phyloP scores from a whole-genome alignment of 441 rosid genomes.

The Capsella rubella region DNA sequence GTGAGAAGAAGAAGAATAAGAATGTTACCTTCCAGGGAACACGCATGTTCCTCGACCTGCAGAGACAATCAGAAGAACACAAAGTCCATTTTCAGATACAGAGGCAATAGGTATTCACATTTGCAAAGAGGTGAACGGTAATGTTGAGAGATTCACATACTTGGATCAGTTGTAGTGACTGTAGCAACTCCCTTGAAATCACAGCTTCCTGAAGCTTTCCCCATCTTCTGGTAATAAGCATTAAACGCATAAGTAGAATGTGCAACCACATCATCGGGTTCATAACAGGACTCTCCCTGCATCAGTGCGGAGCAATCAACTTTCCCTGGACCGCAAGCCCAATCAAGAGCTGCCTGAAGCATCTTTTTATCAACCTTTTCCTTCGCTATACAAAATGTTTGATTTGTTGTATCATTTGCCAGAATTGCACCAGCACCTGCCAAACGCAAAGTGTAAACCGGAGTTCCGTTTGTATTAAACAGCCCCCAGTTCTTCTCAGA shows the following conservation, averaged over 20 bases:
- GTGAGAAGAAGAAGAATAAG: slow-evolving; percentile 6
- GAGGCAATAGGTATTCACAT: background rate
- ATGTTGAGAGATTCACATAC: slow-evolving; percentile 52
- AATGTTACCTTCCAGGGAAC: slow-evolving; percentile 84
- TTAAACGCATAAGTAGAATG: slow-evolving; percentile 90
- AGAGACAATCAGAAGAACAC: slow-evolving; percentile 40
- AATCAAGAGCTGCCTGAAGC: slow-evolving; percentile 96
- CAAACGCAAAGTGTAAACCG: slow-evolving; percentile 75
- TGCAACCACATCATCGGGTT: slow-evolving; percentile 74
- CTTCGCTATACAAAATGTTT: slow-evolving; percentile 83
- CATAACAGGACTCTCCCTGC: slow-evolving; percentile 83
- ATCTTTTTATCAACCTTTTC: slow-evolving; percentile 77
- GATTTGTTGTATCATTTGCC: slow-evolving; percentile 93
- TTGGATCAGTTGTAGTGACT: slow-evolving; percentile 86
- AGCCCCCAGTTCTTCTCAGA: slow-evolving; percentile 97
- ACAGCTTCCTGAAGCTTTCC: slow-evolving; percentile 78
- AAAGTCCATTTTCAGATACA: slow-evolving; percentile 25
- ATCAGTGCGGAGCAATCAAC: slow-evolving; percentile 74
- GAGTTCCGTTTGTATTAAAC: slow-evolving; percentile 69
- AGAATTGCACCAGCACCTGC: slow-evolving; percentile 79
- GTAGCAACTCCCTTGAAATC: slow-evolving; percentile 93
- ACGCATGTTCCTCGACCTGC: slow-evolving; percentile 82
- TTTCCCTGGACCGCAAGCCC: slow-evolving; percentile 99
- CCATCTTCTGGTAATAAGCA: slow-evolving; percentile 80
- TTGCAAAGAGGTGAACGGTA: background rate